Percentiles rank a stretch among this genome's conserved stretches.
phyloP scores from a whole-genome alignment of 257 asterid genomes.

The Scutellaria baicalensis region DNA sequence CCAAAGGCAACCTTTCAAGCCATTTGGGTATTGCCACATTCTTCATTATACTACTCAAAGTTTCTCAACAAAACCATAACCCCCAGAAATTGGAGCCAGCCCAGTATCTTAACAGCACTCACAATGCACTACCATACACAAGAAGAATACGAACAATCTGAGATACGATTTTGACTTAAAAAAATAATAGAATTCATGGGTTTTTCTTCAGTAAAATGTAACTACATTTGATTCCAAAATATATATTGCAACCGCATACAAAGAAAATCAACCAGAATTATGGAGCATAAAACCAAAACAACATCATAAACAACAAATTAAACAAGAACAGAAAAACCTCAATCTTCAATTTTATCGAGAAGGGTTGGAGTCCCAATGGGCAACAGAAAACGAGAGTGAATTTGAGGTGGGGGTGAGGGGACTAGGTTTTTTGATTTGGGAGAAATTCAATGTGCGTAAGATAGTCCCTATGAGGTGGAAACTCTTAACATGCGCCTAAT shows the following conservation, averaged over 20 bases:
- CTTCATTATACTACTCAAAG: constrained; percentile 49
- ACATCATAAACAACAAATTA: neutral
- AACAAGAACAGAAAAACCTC: constrained; percentile 13
- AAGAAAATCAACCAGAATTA: constrained; percentile 10
- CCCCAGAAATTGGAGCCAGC: neutral
- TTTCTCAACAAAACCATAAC: constrained; percentile 28
- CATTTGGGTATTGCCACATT: constrained; percentile 73
- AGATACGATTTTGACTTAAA: neutral
- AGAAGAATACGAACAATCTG: neutral
- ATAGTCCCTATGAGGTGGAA: constrained; percentile 1
- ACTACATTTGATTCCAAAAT: constrained; percentile 9
- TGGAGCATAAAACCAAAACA: neutral
- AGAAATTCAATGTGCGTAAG: constrained; percentile 27
- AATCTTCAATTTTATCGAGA: constrained; percentile 16
- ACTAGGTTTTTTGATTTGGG: constrained; percentile 44
- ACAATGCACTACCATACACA: constrained; percentile 16
- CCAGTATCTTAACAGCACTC: constrained; percentile 11
- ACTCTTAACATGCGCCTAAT: constrained; percentile 18
- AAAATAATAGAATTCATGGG: neutral
- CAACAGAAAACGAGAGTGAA: constrained; percentile 17
- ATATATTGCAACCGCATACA: neutral
- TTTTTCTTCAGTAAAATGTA: constrained; percentile 17
- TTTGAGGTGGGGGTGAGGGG: constrained; percentile 9
- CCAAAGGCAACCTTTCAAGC: constrained; percentile 85
- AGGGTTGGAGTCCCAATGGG: constrained; percentile 23